Base-by-base conservation (phyloP, 192 early-diverging fungal genomes). In the Spinellus fusiger region DNA sequence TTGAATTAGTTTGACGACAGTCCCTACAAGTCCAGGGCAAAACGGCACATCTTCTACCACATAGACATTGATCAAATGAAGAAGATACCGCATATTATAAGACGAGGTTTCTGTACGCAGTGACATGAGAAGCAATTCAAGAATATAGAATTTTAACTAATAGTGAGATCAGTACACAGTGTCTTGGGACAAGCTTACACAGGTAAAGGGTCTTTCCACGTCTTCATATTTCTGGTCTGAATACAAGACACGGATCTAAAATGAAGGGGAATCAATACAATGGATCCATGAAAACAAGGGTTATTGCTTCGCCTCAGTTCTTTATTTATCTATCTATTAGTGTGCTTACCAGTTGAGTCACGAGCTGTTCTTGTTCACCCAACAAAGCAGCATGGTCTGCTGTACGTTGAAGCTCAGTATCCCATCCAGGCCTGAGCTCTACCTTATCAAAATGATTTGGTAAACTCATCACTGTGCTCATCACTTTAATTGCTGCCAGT, bases 31-130 rank as follows among this genome's bases (percentile, higher is more conserved):
- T 13, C 88, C 87, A 35, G 86, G 86, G 54, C 86, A 86, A 33
- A 86, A 87, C 4, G 83, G 70, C 1, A 83, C 85, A 76, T 93
- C 91, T 54, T 93, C 88, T 31, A 81, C 72, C 0, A 82, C 84
- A 66, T 89, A 92, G 31, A 84, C 84, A 25, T 78, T 75, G 48
- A 91, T 78, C 2, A 91, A 53, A 53, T 89, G 83, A 9, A 91
- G 71, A 15, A 88, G 32, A 48, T 83, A 84, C 32, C 85, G 72
- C 49, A 81, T 53, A 62, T 93, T 93, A 55, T 76, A 74, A 0
- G 87, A 77, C 1, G 73, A 77, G 0, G 74, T 75, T 51, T 93
- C 90, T 7, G 84, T 77, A 35, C 76, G 69, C 9, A 91, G 74
- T 4, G 88, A 86, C 28, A 65, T 78, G 10, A 89, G 54, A 1